A percentile compares a stretch with the other conserved stretches of the same genome.
Conservation (phyloP, 2,329 filamentous ascomycete genomes). For the Clarireedia monteithiana region DNA sequence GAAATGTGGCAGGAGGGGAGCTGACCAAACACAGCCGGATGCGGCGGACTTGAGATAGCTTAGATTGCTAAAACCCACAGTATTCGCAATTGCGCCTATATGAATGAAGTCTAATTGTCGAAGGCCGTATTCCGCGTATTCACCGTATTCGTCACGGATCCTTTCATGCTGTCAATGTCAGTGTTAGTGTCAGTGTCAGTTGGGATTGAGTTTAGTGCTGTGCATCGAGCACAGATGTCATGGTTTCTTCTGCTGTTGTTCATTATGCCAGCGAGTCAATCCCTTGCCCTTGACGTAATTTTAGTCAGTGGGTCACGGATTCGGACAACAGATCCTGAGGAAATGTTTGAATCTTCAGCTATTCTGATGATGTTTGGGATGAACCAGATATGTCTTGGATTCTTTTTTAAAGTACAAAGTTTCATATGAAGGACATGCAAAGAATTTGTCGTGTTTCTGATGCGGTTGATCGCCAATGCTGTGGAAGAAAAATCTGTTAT, state of each 20-base stretch:
- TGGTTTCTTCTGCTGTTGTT: background rate
- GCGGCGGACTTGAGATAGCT: background rate
- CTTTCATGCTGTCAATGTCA: no score
- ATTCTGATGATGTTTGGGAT: no score
- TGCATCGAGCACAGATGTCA: background rate
- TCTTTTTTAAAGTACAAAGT: no score
- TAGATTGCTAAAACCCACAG: background rate
- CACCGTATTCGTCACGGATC: no score
- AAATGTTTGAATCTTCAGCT: no score
- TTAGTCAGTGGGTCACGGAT: background rate
- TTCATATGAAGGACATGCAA: no score
- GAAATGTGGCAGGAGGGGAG: constrained; percentile 2
- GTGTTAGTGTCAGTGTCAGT: background rate
- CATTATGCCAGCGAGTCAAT: background rate
- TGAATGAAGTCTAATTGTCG: background rate
- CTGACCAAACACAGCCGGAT: constrained; percentile 3
- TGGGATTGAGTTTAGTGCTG: background rate
- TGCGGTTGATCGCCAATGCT: no score
- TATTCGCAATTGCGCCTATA: background rate
- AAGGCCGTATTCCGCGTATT: no score
- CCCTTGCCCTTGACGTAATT: background rate
- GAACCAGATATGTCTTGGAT: no score
- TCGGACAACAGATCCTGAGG: background rate
- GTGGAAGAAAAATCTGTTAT: no score
- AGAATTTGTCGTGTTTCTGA: no score